Percentiles rank a stretch among this genome's conserved stretches.
These are phyloP conservation scores for Candida hispaniensis DNA, from an alignment of 805 yeast genomes.

Conservation along the genomic window DNA sequence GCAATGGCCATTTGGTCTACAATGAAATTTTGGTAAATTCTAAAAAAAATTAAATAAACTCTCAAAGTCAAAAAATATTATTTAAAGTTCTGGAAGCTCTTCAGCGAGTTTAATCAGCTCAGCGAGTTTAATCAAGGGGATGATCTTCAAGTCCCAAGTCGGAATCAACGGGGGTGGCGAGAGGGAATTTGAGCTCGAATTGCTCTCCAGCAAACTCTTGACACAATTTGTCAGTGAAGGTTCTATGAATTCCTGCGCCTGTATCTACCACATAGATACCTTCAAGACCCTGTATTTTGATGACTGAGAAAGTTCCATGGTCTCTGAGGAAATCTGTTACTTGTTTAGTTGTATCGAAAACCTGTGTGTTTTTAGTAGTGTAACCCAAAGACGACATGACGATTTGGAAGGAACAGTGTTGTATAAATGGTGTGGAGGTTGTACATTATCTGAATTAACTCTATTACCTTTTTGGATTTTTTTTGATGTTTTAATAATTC, in stretches of 20 bases:
- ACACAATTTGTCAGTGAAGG: neutral
- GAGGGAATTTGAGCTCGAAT: slow-evolving; percentile 7
- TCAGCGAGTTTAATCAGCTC: no score
- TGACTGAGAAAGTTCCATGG: slow-evolving; percentile 7
- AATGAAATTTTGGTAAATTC: slow-evolving; percentile 10
- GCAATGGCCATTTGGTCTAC: slow-evolving; percentile 14
- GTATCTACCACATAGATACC: slow-evolving; percentile 8
- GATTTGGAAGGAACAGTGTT: no score
- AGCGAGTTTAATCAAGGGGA: slow-evolving; percentile 7
- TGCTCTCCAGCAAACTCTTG: slow-evolving; percentile 6
- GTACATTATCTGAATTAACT: no score
- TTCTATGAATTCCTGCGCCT: slow-evolving; percentile 6
- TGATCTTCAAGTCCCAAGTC: slow-evolving; percentile 8
- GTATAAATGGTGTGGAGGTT: no score
- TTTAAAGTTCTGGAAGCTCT: neutral
- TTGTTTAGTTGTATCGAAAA: slow-evolving; percentile 6
- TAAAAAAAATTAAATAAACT: slow-evolving; percentile 14
- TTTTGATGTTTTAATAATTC: no score
- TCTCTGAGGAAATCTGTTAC: slow-evolving; percentile 9
- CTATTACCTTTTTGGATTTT: no score
- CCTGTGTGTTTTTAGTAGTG: slow-evolving; percentile 9
- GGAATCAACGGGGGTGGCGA: slow-evolving; percentile 1
- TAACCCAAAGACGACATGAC: no score
- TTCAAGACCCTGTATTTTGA: slow-evolving; percentile 10
- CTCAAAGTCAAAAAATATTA: slow-evolving; percentile 9